phyloP scores from a whole-genome alignment of 495 filamentous ascomycete species.

The Clohesyomyces aquaticus region DNA sequence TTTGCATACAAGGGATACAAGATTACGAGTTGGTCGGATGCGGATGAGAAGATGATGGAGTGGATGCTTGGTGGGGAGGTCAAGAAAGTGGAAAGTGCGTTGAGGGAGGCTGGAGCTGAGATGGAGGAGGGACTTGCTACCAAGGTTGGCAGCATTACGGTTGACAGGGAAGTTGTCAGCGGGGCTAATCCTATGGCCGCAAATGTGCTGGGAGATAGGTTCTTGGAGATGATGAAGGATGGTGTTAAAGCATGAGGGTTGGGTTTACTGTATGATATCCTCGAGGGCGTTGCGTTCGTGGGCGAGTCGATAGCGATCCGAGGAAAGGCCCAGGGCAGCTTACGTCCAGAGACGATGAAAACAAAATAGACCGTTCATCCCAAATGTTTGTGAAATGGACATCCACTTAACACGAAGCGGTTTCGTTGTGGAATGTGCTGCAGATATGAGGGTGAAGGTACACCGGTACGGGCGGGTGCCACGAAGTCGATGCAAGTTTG shows the following conservation, averaged over 20 bases:
- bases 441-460: too few species aligned
- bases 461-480: too few species aligned
- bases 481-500: not conserved
- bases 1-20: constrained; percentile 47
- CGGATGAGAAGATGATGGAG: constrained; percentile 33
- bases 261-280: too few species aligned
- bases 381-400: too few species aligned
- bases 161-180: constrained; percentile 26
- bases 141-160: constrained; percentile 16
- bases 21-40: constrained; percentile 31
- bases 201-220: constrained; percentile 24
- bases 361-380: too few species aligned
- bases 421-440: too few species aligned
- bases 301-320: too few species aligned
- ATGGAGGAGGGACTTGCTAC: constrained; percentile 26
- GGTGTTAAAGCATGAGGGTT: too few species aligned
- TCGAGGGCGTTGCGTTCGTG: too few species aligned
- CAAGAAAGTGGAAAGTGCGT: constrained; percentile 20
- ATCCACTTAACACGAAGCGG: too few species aligned
- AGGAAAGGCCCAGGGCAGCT: too few species aligned
- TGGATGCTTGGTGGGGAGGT: constrained; percentile 23
- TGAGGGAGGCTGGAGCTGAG: constrained; percentile 29
- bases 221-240: constrained; percentile 22
- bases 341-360: too few species aligned
- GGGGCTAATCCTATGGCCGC: constrained; percentile 24